Conservation (phyloP, 148 eudicot species). For the Amaranthus cruentus region DNA sequence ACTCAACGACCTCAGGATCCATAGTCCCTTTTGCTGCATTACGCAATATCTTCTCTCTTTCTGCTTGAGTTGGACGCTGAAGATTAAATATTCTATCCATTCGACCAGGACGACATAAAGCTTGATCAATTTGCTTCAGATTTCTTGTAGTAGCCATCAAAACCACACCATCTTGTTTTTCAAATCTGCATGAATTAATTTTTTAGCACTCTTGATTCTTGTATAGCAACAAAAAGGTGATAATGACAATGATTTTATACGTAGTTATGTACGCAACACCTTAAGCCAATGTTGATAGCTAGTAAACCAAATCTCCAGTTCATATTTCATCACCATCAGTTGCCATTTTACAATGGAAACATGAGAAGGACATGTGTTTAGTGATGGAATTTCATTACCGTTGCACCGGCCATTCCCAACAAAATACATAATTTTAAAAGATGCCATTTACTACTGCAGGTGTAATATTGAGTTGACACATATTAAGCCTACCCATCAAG, state of each 20-base stretch:
- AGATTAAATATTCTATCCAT: slow-evolving; percentile 94
- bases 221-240: not conserved
- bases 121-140: slow-evolving; percentile 76
- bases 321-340: no score
- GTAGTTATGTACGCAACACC: not conserved
- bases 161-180: slow-evolving; percentile 96
- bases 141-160: slow-evolving; percentile 94
- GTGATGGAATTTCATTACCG: no score
- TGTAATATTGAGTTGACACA: no score
- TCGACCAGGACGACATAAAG: slow-evolving; percentile 91
- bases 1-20: slow-evolving; percentile 78
- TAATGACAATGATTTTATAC: no score
- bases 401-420: no score
- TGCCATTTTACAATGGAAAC: no score
- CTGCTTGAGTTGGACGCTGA: slow-evolving; percentile 74
- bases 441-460: no score
- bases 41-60: slow-evolving; percentile 74
- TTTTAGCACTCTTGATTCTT: not conserved
- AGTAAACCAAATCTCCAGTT: slow-evolving; percentile 13
- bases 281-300: slow-evolving; percentile 3
- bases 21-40: slow-evolving; percentile 72
- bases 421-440: no score
- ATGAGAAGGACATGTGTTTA: no score
- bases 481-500: slow-evolving; percentile 70
- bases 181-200: slow-evolving; percentile 52